Percentiles rank a stretch among this genome's conserved stretches.
Evolutionary conservation across 352 stramenopile species (phyloP).

Genomic region (Phytophthora cactorum): DNA sequence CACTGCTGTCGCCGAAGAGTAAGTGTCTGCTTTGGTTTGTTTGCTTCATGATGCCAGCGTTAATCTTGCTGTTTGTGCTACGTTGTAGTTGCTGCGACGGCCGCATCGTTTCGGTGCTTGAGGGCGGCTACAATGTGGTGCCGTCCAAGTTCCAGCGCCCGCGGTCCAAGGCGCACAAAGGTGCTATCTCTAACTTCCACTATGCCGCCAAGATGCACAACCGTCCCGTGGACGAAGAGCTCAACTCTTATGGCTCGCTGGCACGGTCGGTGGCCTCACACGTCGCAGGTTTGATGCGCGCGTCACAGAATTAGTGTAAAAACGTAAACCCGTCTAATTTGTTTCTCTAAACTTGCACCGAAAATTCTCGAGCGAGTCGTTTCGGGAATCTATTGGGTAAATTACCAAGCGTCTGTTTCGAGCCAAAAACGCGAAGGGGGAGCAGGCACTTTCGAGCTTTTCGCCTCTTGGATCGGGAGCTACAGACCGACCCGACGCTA

Average conservation of each 20-base stretch:
- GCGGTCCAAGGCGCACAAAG: slow-evolving; percentile 35
- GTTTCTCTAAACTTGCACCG: not conserved
- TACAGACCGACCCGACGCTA: slow-evolving; percentile 4
- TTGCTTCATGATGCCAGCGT: not conserved
- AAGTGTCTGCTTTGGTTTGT: slow-evolving; percentile 31
- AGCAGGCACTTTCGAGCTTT: slow-evolving; percentile 37
- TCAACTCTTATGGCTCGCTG: slow-evolving; percentile 60
- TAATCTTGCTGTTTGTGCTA: slow-evolving; percentile 13
- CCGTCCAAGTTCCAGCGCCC: slow-evolving; percentile 51
- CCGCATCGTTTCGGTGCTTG: slow-evolving; percentile 94
- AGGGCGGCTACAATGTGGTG: slow-evolving; percentile 93
- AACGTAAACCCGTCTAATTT: not conserved
- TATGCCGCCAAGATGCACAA: slow-evolving; percentile 56
- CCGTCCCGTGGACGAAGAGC: slow-evolving; percentile 58
- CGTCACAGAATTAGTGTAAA: slow-evolving; percentile 36
- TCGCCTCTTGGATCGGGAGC: slow-evolving; percentile 20
- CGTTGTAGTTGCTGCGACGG: slow-evolving; percentile 83
- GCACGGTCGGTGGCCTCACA: slow-evolving; percentile 67
- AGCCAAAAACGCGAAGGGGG: slow-evolving; percentile 18
- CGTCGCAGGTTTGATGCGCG: slow-evolving; percentile 58
- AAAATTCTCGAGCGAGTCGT: slow-evolving; percentile 17
- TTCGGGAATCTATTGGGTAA: slow-evolving; percentile 32
- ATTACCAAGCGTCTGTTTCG: slow-evolving; percentile 15
- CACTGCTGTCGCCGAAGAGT: slow-evolving; percentile 92
- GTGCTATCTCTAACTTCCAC: slow-evolving; percentile 59